Conservation (phyloP, 169 alveolate species). For the Plasmodium vivax region DNA sequence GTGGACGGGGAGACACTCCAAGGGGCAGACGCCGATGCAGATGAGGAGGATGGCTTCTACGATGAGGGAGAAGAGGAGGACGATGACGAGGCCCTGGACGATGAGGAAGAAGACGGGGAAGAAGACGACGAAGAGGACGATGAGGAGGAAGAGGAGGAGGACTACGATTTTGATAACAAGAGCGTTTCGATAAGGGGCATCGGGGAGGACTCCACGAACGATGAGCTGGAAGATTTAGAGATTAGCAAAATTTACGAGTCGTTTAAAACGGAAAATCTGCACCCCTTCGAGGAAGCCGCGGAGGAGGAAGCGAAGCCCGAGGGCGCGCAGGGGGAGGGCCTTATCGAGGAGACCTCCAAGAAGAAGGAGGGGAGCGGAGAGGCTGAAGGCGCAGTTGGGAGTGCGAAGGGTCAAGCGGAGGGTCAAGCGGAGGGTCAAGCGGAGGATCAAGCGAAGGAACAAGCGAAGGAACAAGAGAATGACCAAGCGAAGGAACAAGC, state of each 20-base stretch:
- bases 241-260: neutral
- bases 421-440: neutral
- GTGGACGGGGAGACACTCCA: neutral
- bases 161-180: slow-evolving; percentile 4
- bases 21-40: neutral
- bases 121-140: neutral
- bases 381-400: no score
- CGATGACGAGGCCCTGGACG: neutral
- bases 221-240: slow-evolving; percentile 8
- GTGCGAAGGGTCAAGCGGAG: no score
- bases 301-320: neutral
- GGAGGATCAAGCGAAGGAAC: no score
- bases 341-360: neutral
- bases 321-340: neutral
- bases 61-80: neutral
- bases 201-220: slow-evolving; percentile 32
- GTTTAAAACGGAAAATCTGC: neutral
- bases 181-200: slow-evolving; percentile 25
- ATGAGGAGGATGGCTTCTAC: neutral
- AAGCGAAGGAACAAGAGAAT: neutral
- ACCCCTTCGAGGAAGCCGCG: neutral
- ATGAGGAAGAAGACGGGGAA: neutral
- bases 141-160: neutral
- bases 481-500: no score
- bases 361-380: neutral